Evolutionary conservation across 768 basidiomycete genomes (phyloP).

Genomic region (Tubosaeta brunneosetosa): DNA sequence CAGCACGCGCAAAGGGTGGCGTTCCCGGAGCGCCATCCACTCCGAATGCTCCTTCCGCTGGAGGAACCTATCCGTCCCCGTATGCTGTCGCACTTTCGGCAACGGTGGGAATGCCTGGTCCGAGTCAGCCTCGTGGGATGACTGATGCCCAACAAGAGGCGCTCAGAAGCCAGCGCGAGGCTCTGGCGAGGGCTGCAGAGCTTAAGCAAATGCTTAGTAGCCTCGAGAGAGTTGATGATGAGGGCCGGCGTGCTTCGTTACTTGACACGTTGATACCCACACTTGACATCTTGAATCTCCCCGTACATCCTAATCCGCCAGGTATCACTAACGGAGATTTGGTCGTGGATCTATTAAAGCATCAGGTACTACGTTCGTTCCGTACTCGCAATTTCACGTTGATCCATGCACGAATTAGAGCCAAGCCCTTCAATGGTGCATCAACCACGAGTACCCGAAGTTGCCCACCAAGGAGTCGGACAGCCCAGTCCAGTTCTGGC

Average conservation of each 20-base stretch:
- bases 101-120: constrained; percentile 13
- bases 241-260: constrained; percentile 63
- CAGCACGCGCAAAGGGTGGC: constrained; percentile 10
- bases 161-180: constrained; percentile 35
- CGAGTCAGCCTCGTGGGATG: constrained; percentile 15
- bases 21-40: constrained; percentile 21
- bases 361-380: constrained; percentile 52
- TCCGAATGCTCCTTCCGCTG: constrained; percentile 11
- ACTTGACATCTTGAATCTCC: constrained; percentile 69
- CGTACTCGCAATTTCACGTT: background rate
- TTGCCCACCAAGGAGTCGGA: constrained; percentile 65
- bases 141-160: constrained; percentile 35
- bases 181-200: constrained; percentile 57
- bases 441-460: constrained; percentile 72
- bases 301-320: constrained; percentile 68
- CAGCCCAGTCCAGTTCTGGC: constrained; percentile 88
- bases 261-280: constrained; percentile 64
- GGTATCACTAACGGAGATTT: constrained; percentile 62
- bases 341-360: constrained; percentile 69
- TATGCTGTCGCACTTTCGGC: constrained; percentile 16
- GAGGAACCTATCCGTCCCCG: constrained; percentile 10
- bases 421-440: constrained; percentile 85
- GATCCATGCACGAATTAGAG: constrained; percentile 38
- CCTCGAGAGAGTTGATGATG: constrained; percentile 76
- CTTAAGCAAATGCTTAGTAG: constrained; percentile 58